Evolutionary conservation across 169 alveolate genomes (phyloP), one percentile per base, ranked within the genome.

Genomic region (Eimeria maxima): DNA sequence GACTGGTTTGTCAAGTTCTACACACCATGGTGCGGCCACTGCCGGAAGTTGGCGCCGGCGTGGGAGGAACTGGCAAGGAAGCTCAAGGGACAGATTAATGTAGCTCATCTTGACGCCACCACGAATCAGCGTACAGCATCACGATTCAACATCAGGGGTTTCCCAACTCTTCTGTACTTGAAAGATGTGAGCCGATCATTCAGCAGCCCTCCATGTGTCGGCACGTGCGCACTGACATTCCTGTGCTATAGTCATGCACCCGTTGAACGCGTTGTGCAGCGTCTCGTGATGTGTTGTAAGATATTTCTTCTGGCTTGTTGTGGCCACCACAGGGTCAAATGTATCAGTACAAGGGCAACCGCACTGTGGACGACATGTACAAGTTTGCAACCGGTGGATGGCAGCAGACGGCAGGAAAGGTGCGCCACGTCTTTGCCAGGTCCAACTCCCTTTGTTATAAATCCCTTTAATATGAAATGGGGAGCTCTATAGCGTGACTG

Each of bases 11-110:
- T 98, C 60, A 98, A 98, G 97, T 98, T 98, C 96, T 98, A 97
- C 97, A 99, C 99, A 33, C 99, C 99, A 67, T 98, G 99, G 99
- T 98, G 99, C 96, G 97, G 98, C 45, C 99, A 98, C 95, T 98
- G 99, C 96, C 96, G 98, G 81, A 97, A 97, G 60, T 95, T 98
- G 98, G 97, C 96, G 18, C 97, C 97, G 47, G 99, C 99, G 89
- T 99, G 99, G 99, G 99, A 99, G 95, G 98, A 98, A 90, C 98
- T 99, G 94, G 99, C 99, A 1, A 71, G 84, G 55, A 98, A 98
- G 84, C 97, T 99, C n/a, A 97, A 97, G 87, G 98, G 98, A 33
- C 95, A 88, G 27, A 95, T 97, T 63, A 98, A 98, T 86, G 98
- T 98, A 47, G 99, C 98, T 8, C 97, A 97, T 57, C 90, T 98